Percentiles rank a stretch among this genome's conserved stretches.
Evolutionary conservation across 2,329 filamentous ascomycete genomes (phyloP).

Genomic region (Aspergillus sp.): DNA sequence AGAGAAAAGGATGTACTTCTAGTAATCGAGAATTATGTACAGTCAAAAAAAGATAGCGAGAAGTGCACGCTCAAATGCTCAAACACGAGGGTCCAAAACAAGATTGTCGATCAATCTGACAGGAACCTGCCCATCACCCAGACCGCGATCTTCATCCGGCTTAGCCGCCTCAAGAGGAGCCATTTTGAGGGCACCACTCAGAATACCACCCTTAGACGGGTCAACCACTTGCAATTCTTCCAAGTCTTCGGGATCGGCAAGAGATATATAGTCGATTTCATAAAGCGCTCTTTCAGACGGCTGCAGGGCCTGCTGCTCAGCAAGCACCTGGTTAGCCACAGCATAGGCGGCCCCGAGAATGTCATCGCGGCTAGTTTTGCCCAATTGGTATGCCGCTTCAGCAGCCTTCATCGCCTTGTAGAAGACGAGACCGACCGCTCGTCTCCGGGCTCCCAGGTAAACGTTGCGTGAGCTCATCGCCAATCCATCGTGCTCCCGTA

Average conservation of each 20-base stretch:
- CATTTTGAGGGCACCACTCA: constrained; percentile 91
- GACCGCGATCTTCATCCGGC: constrained; percentile 61
- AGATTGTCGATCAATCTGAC: constrained; percentile 95
- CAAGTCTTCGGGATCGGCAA: constrained; percentile 79
- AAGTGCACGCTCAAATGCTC: not conserved
- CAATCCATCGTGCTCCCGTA: constrained; percentile 71
- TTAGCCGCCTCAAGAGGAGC: constrained; percentile 65
- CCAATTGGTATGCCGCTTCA: constrained; percentile 56
- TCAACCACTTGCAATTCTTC: constrained; percentile 70
- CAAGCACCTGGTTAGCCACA: constrained; percentile 50
- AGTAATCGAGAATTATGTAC: too few species aligned
- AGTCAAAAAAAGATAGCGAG: not conserved
- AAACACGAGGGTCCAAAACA: constrained; percentile 48
- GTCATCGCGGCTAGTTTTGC: constrained; percentile 51
- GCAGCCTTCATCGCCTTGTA: constrained; percentile 63
- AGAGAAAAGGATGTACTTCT: too few species aligned
- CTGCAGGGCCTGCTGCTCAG: constrained; percentile 56
- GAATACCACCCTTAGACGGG: constrained; percentile 62
- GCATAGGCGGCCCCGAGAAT: constrained; percentile 66
- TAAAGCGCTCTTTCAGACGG: constrained; percentile 61
- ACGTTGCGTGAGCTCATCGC: constrained; percentile 92
- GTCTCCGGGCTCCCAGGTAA: constrained; percentile 72
- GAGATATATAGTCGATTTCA: constrained; percentile 85
- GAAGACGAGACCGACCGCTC: constrained; percentile 66
- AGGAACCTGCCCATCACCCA: constrained; percentile 65